phyloP scores from a whole-genome alignment of 192 early-diverging fungal species.

The Backusella luteola region DNA sequence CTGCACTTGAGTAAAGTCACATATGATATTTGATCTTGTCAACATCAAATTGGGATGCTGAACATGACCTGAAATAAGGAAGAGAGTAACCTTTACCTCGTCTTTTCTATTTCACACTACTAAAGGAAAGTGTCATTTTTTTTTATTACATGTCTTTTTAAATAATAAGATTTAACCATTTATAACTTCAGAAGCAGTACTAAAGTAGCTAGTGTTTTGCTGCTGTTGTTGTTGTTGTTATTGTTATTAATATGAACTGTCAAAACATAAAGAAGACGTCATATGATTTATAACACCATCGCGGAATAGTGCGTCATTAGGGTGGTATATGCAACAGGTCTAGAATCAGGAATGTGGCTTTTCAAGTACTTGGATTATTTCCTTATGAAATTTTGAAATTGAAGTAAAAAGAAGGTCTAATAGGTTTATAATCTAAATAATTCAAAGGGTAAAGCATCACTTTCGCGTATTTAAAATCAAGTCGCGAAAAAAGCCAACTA shows the following conservation, averaged over 20 bases:
- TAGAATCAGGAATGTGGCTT: too few species aligned
- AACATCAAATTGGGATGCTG: neutral
- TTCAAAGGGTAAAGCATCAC: too few species aligned
- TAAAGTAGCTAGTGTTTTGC: neutral
- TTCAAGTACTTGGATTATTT: too few species aligned
- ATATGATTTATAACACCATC: too few species aligned
- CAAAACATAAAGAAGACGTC: neutral
- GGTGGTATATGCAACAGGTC: neutral
- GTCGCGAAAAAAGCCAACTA: neutral
- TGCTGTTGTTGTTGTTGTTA: too few species aligned
- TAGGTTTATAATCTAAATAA: too few species aligned
- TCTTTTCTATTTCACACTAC: neutral
- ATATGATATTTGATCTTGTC: neutral
- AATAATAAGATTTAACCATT: neutral
- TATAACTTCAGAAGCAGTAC: neutral
- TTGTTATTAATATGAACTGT: neutral
- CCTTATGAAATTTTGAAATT: neutral
- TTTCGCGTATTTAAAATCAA: neutral
- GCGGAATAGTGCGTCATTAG: neutral
- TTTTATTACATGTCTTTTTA: neutral
- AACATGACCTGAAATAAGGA: neutral
- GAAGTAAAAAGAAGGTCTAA: neutral
- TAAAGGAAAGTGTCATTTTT: neutral
- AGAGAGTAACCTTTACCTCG: neutral
- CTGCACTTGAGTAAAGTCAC: neutral